Percentiles rank a stretch among this genome's conserved stretches.
These are phyloP conservation scores for Pleurotus cornucopiae DNA, from an alignment of 768 basidiomycete genomes.

Conservation along the genomic window DNA sequence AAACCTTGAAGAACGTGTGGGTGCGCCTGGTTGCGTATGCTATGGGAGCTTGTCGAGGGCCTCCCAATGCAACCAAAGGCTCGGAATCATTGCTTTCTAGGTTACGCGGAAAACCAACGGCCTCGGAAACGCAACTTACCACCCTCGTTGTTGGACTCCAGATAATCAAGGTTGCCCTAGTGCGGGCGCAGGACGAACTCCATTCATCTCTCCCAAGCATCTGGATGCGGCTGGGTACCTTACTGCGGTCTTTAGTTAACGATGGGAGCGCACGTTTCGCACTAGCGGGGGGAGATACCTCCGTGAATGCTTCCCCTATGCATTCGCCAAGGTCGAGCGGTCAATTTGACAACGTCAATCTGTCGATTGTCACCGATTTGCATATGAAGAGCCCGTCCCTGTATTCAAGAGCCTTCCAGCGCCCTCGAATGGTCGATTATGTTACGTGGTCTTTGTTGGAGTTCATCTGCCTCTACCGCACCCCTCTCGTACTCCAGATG, in stretches of 20 bases:
- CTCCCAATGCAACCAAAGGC: constrained; percentile 28
- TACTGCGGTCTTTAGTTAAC: constrained; percentile 44
- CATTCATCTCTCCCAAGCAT: constrained; percentile 49
- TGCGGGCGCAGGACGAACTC: constrained; percentile 61
- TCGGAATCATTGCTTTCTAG: constrained; percentile 32
- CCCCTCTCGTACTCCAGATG: constrained; percentile 62
- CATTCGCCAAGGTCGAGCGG: constrained; percentile 46
- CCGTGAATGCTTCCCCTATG: constrained; percentile 46
- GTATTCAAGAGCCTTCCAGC: background rate
- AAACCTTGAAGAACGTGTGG: constrained; percentile 48
- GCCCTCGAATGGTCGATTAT: constrained; percentile 65
- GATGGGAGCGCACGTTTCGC: constrained; percentile 67
- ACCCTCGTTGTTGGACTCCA: constrained; percentile 53
- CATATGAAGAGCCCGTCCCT: constrained; percentile 5
- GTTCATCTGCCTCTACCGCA: constrained; percentile 57
- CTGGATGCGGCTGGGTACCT: constrained; percentile 58
- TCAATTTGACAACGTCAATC: constrained; percentile 28
- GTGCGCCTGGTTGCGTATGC: constrained; percentile 56
- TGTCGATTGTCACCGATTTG: constrained; percentile 23
- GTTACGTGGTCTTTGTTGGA: constrained; percentile 70
- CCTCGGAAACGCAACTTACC: constrained; percentile 28
- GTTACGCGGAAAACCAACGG: background rate
- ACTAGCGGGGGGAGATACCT: constrained; percentile 33
- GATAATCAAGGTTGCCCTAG: constrained; percentile 60
- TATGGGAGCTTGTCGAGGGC: constrained; percentile 42